Evolutionary conservation across 768 basidiomycete species (phyloP).

Genomic region (Nevesoporus exiguus): DNA sequence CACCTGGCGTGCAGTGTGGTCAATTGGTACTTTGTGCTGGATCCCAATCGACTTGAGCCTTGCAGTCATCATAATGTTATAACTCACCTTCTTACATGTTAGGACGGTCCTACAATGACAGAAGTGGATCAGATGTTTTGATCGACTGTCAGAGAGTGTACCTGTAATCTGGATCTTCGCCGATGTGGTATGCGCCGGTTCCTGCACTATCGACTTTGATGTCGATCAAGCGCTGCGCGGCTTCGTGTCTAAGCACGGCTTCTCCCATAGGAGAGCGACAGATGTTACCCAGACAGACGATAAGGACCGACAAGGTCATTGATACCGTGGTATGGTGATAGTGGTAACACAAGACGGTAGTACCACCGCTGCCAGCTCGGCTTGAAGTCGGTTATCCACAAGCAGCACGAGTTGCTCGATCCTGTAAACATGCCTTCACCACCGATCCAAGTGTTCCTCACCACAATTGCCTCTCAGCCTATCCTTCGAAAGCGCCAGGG

Average conservation of each 20-base stretch:
- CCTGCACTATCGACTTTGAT: conserved; percentile 81
- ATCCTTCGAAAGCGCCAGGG: conserved; percentile 79
- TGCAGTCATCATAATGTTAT: not conserved
- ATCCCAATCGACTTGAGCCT: not conserved
- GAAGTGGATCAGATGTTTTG: not conserved
- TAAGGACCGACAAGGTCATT: conserved; percentile 52
- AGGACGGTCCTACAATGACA: conserved; percentile 52
- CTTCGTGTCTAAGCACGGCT: conserved; percentile 73
- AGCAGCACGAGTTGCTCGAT: not conserved
- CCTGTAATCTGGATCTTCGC: conserved; percentile 83
- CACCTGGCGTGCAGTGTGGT: conserved; percentile 66
- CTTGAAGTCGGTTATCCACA: not conserved
- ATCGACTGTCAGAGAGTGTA: conserved; percentile 24
- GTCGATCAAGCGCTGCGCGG: conserved; percentile 60
- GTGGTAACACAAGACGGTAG: not conserved
- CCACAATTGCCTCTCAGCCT: conserved; percentile 84
- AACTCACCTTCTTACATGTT: conserved; percentile 64
- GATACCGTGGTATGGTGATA: conserved; percentile 3
- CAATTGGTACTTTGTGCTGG: conserved; percentile 74
- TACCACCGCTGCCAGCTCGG: not conserved
- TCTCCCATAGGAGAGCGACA: conserved; percentile 93
- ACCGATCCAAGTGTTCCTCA: conserved; percentile 75
- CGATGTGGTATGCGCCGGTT: conserved; percentile 80
- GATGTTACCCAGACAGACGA: conserved; percentile 83
- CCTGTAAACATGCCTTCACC: conserved; percentile 64